Base-by-base conservation (phyloP, 768 basidiomycete genomes). In the Pisolithus microcarpus region DNA sequence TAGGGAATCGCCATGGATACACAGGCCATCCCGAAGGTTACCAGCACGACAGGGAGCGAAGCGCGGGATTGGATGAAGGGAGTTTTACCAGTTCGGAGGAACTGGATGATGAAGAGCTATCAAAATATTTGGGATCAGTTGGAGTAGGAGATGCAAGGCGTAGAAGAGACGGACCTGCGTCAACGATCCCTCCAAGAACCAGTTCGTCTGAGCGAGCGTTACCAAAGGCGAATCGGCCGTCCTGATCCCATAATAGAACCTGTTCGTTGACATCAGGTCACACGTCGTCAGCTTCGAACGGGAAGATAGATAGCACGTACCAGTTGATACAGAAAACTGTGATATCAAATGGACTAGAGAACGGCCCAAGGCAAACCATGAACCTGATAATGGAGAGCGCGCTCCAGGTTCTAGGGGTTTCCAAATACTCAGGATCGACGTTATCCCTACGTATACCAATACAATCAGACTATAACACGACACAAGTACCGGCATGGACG, bases 311-410 rank as follows among this genome's bases (percentile, higher is more conserved):
- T 31, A 6, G 26, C 15, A 46, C 58, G 51, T 38, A 62, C 69
- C 70, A 69, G 52, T 69, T 69, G 43, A 69, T 61, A 36, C 21
- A 26, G 42, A 61, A 69, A 15, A 65, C 70, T 18, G 1, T 55
- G 26, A 69, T 63, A 50, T 69, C 68, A 34, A 70, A 69, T 13
- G 65, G 62, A 19, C 69, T 71, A 7, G 70, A 69, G 30, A 68
- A 67, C 16, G 68, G 68, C 7, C 68, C 70, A 3, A 69, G 2
- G 49, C 61, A 71, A 26, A 69, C 28, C 68, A 69, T 69, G 59
- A 69, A 71, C 16, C 61, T 60, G 30, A 65, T 21, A 39, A 69
- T 68, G n/a, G 70, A 70, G 54, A 58, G 57, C 19, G 68, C 69
- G 48, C 58, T 59, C 68, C 60, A 65, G 34, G 60, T 57, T 51